Evolutionary conservation across 2,329 filamentous ascomycete species (phyloP).

Genomic region (Venturiaceae sp.): DNA sequence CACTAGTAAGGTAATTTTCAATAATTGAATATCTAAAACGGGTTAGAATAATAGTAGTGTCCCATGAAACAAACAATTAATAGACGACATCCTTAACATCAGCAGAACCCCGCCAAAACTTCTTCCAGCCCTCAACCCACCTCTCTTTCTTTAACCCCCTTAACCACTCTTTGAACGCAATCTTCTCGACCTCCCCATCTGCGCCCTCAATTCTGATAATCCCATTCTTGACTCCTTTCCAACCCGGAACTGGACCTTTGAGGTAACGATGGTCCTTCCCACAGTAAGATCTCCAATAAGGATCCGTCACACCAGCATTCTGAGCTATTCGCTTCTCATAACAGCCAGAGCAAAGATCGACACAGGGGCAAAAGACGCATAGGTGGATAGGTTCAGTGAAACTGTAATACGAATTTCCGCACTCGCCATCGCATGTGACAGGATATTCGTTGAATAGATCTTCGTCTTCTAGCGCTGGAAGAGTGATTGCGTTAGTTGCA

Average conservation of each 20-base stretch:
- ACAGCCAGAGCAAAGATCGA: slow-evolving; percentile 12
- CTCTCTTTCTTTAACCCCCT: slow-evolving; percentile 12
- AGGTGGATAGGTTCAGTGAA: slow-evolving; percentile 9
- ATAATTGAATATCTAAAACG: too few relatives aligned
- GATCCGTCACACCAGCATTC: slow-evolving; percentile 7
- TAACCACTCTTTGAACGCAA: slow-evolving; percentile 13
- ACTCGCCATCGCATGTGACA: slow-evolving; percentile 9
- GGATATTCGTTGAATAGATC: slow-evolving; percentile 2
- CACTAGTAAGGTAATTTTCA: too few relatives aligned
- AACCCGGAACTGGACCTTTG: slow-evolving; percentile 13
- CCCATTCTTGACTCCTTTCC: slow-evolving; percentile 14
- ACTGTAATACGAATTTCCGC: neutral
- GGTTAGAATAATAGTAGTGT: too few relatives aligned
- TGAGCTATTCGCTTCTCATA: neutral
- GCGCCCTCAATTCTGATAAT: slow-evolving; percentile 7
- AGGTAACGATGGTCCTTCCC: slow-evolving; percentile 12
- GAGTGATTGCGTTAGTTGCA: neutral
- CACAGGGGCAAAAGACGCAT: slow-evolving; percentile 12
- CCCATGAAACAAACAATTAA: too few relatives aligned
- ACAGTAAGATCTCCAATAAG: slow-evolving; percentile 12
- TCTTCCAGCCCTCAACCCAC: slow-evolving; percentile 15
- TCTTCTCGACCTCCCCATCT: slow-evolving; percentile 5
- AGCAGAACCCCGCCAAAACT: slow-evolving; percentile 11
- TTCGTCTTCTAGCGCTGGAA: neutral
- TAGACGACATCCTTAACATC: neutral